phyloP scores from a whole-genome alignment of 352 stramenopile genomes.

The Phytophthora boehmeriae region DNA sequence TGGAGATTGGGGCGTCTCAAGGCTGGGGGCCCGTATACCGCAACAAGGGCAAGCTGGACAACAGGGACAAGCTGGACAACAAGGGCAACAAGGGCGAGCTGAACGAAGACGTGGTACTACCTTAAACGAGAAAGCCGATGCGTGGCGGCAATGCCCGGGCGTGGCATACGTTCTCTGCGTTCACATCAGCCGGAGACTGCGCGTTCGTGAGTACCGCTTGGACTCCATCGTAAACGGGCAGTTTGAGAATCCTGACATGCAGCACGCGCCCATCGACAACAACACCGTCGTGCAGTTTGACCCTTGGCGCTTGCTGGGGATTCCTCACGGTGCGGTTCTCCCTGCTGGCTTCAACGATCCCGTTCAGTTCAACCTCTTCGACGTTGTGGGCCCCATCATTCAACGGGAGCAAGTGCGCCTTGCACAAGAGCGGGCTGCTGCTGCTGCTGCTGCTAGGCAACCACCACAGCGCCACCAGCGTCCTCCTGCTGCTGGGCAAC shows the following conservation, averaged over 20 bases:
- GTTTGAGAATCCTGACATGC: slow-evolving; percentile 9
- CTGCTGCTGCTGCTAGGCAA: no score
- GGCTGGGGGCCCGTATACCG: neutral
- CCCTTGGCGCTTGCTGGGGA: slow-evolving; percentile 3
- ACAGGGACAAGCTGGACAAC: no score
- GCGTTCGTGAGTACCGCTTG: slow-evolving; percentile 10
- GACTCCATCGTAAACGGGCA: slow-evolving; percentile 11
- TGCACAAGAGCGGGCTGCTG: no score
- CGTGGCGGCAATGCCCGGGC: slow-evolving; percentile 7
- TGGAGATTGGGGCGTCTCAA: slow-evolving; percentile 8
- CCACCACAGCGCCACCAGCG: no score
- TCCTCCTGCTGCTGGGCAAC: no score
- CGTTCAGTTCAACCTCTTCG: slow-evolving; percentile 6
- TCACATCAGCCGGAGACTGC: neutral
- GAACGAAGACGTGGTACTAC: no score
- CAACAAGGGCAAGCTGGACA: no score
- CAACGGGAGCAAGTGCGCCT: neutral
- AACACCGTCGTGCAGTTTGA: slow-evolving; percentile 6
- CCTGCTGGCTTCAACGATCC: slow-evolving; percentile 10
- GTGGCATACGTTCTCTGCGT: slow-evolving; percentile 13
- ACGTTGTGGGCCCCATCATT: neutral
- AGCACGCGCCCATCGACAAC: neutral
- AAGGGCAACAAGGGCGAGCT: no score
- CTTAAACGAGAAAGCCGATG: slow-evolving; percentile 4
- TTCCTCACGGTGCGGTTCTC: slow-evolving; percentile 7